These are phyloP conservation scores for Cyberlindnera galapagoensis DNA, from an alignment of 805 yeast species.

Conservation along the genomic window DNA sequence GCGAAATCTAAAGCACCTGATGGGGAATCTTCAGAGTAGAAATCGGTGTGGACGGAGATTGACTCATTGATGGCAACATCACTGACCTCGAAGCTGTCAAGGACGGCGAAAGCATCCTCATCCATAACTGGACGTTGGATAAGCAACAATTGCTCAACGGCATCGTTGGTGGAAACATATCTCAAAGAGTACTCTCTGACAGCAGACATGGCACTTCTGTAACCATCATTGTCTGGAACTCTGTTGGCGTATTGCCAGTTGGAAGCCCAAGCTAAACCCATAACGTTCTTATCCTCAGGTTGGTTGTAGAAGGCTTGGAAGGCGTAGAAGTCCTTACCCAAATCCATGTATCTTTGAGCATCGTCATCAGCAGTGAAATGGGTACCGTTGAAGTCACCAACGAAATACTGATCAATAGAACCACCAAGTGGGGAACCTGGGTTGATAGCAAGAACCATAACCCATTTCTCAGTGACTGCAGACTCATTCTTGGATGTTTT, in stretches of 20 bases:
- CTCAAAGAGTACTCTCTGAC: constrained; percentile 26
- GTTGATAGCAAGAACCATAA: constrained; percentile 32
- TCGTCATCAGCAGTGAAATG: constrained; percentile 27
- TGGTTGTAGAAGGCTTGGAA: constrained; percentile 29
- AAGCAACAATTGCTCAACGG: constrained; percentile 17
- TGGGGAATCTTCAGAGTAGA: neutral
- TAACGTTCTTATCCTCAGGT: constrained; percentile 15
- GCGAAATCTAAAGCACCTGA: constrained; percentile 21
- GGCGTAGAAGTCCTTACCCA: constrained; percentile 35
- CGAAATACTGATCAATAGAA: constrained; percentile 32
- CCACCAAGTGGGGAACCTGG: constrained; percentile 39
- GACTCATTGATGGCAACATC: neutral
- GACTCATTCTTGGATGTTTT: constrained; percentile 10
- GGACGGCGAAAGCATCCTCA: constrained; percentile 3
- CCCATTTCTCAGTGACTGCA: constrained; percentile 27
- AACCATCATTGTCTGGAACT: constrained; percentile 29
- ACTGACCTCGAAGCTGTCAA: neutral
- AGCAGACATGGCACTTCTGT: constrained; percentile 32
- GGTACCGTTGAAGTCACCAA: constrained; percentile 36
- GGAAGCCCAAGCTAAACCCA: constrained; percentile 38
- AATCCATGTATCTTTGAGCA: constrained; percentile 26
- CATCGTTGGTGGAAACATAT: constrained; percentile 23
- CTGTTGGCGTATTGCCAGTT: constrained; percentile 35
- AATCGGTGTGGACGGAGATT: neutral
- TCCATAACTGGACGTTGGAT: constrained; percentile 22